A percentile compares a stretch with the other conserved stretches of the same genome.
Evolutionary conservation across 129 eudicot species (phyloP).

Genomic region (Oenanthe sinensis): DNA sequence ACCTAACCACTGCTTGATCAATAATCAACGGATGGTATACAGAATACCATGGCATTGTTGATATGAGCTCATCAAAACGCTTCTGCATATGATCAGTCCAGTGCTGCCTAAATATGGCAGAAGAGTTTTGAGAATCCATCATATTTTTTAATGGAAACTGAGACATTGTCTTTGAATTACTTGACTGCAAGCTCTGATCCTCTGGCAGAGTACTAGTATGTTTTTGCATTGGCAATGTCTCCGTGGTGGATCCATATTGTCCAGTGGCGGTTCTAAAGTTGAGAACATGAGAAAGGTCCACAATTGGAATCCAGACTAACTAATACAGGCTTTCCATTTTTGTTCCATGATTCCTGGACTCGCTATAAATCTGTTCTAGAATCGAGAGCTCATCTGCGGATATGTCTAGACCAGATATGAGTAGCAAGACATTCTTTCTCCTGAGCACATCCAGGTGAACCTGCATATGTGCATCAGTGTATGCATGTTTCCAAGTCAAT

Average conservation of each 20-base stretch:
- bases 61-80: slow-evolving; percentile 33
- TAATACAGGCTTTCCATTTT: slow-evolving; percentile 35
- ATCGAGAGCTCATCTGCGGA: slow-evolving; percentile 42
- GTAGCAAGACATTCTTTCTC: slow-evolving; percentile 52
- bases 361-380: slow-evolving; percentile 50
- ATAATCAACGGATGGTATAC: slow-evolving; percentile 51
- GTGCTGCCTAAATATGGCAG: neutral
- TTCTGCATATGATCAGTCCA: slow-evolving; percentile 36
- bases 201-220: neutral
- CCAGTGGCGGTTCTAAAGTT: neutral
- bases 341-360: slow-evolving; percentile 36
- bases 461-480: slow-evolving; percentile 13
- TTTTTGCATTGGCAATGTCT: neutral
- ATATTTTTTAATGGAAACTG: neutral
- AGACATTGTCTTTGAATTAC: neutral
- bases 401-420: slow-evolving; percentile 63
- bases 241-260: neutral
- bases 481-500: neutral
- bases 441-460: slow-evolving; percentile 52
- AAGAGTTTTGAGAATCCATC: neutral
- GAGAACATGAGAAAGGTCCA: slow-evolving; percentile 24
- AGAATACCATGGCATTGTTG: slow-evolving; percentile 57
- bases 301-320: slow-evolving; percentile 59
- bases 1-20: slow-evolving; percentile 29
- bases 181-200: neutral